Conservation (phyloP, 805 yeast genomes). For the Candida krabiensis region DNA sequence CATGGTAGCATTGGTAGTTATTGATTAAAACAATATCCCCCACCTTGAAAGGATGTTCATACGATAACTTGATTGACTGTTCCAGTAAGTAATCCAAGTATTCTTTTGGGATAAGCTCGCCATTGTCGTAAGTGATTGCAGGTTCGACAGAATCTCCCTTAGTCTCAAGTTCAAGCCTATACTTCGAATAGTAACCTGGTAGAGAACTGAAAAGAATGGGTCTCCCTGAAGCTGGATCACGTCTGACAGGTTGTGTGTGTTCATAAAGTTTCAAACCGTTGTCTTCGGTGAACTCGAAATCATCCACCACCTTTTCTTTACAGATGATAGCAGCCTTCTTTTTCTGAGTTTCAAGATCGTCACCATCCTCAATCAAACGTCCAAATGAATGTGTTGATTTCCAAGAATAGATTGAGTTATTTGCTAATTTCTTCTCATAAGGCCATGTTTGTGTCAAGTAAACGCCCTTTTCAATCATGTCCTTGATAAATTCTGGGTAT, state of each 20-base stretch:
- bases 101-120: conserved; percentile 16
- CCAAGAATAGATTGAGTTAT: conserved; percentile 27
- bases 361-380: conserved; percentile 25
- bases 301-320: conserved; percentile 23
- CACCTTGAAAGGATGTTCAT: conserved; percentile 31
- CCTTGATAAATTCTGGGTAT: conserved; percentile 24
- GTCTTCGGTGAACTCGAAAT: conserved; percentile 28
- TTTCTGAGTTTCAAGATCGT: conserved; percentile 27
- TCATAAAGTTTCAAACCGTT: conserved; percentile 31
- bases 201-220: conserved; percentile 30
- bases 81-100: conserved; percentile 21
- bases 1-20: conserved; percentile 37
- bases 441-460: conserved; percentile 32
- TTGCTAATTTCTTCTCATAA: conserved; percentile 3
- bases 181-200: conserved; percentile 23
- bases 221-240: conserved; percentile 19
- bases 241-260: conserved; percentile 24
- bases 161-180: conserved; percentile 5
- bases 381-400: conserved; percentile 34
- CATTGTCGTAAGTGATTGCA: conserved; percentile 26
- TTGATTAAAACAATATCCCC: conserved; percentile 38
- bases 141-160: conserved; percentile 10
- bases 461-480: conserved; percentile 26
- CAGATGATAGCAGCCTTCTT: conserved; percentile 27
- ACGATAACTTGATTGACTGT: conserved; percentile 24